Evolutionary conservation across 257 asterid species (phyloP).

Genomic region (Petrea volubilis): DNA sequence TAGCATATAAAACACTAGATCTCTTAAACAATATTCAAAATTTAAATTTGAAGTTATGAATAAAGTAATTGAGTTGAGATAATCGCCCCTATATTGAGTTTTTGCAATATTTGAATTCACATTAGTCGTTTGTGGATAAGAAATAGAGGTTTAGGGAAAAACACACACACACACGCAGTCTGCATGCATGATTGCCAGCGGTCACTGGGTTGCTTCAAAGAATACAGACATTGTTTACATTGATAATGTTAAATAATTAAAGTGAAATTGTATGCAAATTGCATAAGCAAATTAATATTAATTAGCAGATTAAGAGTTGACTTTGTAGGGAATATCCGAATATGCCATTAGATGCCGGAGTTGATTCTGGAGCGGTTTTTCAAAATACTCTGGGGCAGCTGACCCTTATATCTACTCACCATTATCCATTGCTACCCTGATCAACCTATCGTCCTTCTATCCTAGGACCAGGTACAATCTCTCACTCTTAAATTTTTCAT

Average conservation of each 20-base stretch:
- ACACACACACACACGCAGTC: too few relatives aligned
- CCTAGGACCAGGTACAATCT: too few relatives aligned
- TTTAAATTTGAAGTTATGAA: too few relatives aligned
- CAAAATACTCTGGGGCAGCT: not conserved
- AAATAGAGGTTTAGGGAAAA: too few relatives aligned
- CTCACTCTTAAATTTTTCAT: not conserved
- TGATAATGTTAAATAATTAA: not conserved
- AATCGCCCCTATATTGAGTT: too few relatives aligned
- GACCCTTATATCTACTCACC: not conserved
- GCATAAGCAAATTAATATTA: not conserved
- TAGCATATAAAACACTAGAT: too few relatives aligned
- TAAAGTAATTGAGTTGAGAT: too few relatives aligned
- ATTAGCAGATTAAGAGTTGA: slow-evolving; percentile 21
- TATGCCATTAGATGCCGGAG: slow-evolving; percentile 28
- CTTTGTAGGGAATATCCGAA: slow-evolving; percentile 15
- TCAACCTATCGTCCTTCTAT: too few relatives aligned
- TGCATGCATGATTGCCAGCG: not conserved
- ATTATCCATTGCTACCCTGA: not conserved
- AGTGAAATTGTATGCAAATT: not conserved
- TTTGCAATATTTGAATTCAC: too few relatives aligned
- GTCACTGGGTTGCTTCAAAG: not conserved
- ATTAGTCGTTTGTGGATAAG: too few relatives aligned
- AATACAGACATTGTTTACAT: not conserved
- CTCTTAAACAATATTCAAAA: too few relatives aligned
- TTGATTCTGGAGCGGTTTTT: not conserved